Base-by-base conservation (phyloP, 805 yeast genomes). In the Wickerhamomyces rabaulensis region DNA sequence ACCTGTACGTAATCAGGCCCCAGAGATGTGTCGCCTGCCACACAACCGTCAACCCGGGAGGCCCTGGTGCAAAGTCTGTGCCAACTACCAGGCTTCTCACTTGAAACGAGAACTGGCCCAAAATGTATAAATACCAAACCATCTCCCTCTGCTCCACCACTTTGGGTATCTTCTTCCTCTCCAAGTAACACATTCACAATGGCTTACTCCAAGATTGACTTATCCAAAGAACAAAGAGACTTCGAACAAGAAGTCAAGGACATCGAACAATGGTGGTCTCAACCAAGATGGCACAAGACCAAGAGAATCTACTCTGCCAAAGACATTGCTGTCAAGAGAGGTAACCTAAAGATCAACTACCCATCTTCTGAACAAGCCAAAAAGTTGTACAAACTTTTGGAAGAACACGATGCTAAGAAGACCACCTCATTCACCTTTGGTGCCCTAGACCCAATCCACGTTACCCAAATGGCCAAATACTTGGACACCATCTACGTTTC, bases 381-480 rank as follows among this genome's bases (percentile, higher is more conserved):
- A 65, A 92, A 92, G 69, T 79, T 92, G 57, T 92, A 65, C 73
- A 68, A 71, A 51, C 68, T 87, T 39, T 75, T 92, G 50, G 70
- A 72, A 52, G 82, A 87, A 64, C 97, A 89, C 64, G 88, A 79
- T 66, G 66, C 67, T 50, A 72, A 84, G 55, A 82, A 81, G 64
- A 80, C 95, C 40, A 85, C 80, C 33, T 84, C 96, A 20, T 83
- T 82, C 75, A 90, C 97, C 29, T 91, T 89, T 64, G 98, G 97
- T 66, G 97, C 97, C 21, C 75, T 92, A 60, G 97, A 92, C 68
- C 97, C 97, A 23, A 85, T 92, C 56, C 97, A 92, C 65, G 89
- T 90, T 54, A 75, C 97, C 50, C 97, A 92, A 71, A 92, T 92
- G 98, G 95, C 96, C 58, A 88, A 87, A 69, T 89, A 88, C 70